Evolutionary conservation across 305 asterid genomes (phyloP).

Genomic region (Euphrasia arctica): DNA sequence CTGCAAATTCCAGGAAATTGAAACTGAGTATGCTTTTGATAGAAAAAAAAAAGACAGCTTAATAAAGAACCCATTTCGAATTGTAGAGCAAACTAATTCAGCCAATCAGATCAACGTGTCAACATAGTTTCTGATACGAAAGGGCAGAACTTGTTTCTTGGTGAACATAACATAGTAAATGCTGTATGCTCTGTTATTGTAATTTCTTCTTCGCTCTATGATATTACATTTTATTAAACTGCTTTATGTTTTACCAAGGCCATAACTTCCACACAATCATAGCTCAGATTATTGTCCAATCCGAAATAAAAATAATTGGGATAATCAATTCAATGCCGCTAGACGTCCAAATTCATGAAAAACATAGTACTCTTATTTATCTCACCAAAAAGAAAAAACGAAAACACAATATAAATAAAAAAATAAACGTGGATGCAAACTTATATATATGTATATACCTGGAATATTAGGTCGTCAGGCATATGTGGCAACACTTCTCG

Average conservation of each 20-base stretch:
- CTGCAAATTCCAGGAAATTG: constrained; percentile 40
- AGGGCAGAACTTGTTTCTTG: background rate
- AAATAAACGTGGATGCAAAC: background rate
- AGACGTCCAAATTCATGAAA: background rate
- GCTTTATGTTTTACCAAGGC: background rate
- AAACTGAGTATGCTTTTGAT: background rate
- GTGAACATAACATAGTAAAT: background rate
- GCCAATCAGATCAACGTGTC: constrained; percentile 3
- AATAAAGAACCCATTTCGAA: background rate
- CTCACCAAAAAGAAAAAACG: constrained; percentile 9
- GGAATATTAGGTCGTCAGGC: constrained; percentile 70
- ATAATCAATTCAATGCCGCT: background rate
- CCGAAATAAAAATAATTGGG: background rate
- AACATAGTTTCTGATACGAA: background rate
- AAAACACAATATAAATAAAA: background rate
- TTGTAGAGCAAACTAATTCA: background rate
- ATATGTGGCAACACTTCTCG: constrained; percentile 80
- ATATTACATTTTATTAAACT: background rate
- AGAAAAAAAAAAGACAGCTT: background rate
- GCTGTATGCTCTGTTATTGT: background rate
- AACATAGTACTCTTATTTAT: background rate
- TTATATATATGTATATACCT: constrained; percentile 45
- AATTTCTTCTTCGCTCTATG: background rate
- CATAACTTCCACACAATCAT: background rate
- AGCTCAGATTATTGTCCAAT: background rate